Base-by-base conservation (phyloP, 345 rosid species). In the Reutealis trisperma region DNA sequence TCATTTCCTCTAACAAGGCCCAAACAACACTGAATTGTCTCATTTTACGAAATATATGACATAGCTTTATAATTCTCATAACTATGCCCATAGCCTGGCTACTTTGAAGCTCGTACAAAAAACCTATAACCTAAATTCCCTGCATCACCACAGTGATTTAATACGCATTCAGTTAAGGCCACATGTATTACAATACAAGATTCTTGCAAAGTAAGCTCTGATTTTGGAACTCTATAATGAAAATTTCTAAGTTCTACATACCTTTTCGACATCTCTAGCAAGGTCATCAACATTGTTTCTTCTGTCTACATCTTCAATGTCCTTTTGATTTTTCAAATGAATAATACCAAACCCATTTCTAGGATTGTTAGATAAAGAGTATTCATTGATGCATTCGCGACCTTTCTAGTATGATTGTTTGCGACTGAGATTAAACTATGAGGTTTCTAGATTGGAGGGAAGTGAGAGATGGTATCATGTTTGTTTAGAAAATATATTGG, bases 71-170 rank as follows among this genome's bases (percentile, higher is more conserved):
- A 96, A 6, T 86, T 87, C 62, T 93, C 91, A 6, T 86, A 89
- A 70, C 88, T 90, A 70, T 89, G 96, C 68, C 79, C 77, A 64
- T 89, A 92, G 14, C 91, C 88, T 0, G 97, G 92, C 76, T 86
- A 98, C 81, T 90, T 92, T 57, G 94, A 88, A 1, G 94, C 96
- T 97, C 98, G 91, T 3, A 83, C 87, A 74, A 88, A 93, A 86
- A 90, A 93, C 67, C 82, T 88, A 76, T 92, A 93, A 45, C 94
- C 99, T 30, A 96, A 79, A 85, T 80, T 92, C 75, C 99, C 97
- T 0, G 93, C 98, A 77, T 93, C 96, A 0, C 99, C 97, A 12
- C 98, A 96, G 16, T 98, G 97, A 82, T 85, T 91, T 75, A 96
- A 60, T 11, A 96, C 97, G 9, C 96, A 91, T 76, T 90, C 97